Percentiles rank a stretch among this genome's conserved stretches.
Evolutionary conservation across 2,329 filamentous ascomycete genomes (phyloP).

Genomic region (Stenocarpella maydis): DNA sequence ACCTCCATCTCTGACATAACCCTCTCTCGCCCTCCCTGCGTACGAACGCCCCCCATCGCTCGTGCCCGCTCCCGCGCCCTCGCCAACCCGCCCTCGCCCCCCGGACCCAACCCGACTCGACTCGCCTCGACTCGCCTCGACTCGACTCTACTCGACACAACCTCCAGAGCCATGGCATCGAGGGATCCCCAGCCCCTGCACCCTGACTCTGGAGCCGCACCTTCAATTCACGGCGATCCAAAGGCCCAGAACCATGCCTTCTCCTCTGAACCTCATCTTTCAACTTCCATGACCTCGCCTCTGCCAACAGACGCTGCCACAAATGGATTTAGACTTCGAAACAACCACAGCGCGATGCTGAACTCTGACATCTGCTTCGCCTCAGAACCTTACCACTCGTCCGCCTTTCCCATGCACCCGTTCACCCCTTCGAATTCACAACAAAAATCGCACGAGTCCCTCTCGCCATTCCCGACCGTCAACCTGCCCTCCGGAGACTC

Average conservation of each 20-base stretch:
- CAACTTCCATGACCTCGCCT: conserved; percentile 34
- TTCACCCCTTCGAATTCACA: conserved; percentile 25
- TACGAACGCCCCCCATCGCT: not conserved
- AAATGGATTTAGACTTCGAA: conserved; percentile 35
- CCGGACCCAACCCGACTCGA: conserved; percentile 10
- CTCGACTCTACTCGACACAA: no score
- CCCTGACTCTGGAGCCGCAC: conserved; percentile 31
- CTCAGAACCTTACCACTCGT: conserved; percentile 29
- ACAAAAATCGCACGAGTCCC: conserved; percentile 43
- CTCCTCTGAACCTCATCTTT: conserved; percentile 30
- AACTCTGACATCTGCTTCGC: conserved; percentile 35
- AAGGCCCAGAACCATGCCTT: conserved; percentile 25
- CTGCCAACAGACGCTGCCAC: conserved; percentile 40
- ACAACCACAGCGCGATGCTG: conserved; percentile 38
- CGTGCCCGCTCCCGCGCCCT: conserved; percentile 6
- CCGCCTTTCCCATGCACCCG: conserved; percentile 32
- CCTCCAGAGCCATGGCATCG: conserved; percentile 31
- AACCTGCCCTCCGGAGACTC: conserved; percentile 34
- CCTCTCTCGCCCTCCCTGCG: not conserved
- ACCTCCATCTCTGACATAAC: conserved; percentile 7
- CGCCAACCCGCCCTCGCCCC: conserved; percentile 1
- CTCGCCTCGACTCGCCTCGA: not conserved
- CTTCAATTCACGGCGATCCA: conserved; percentile 24
- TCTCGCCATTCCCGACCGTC: conserved; percentile 42
- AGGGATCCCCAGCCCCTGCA: conserved; percentile 31